Conservation (phyloP, 306 rosid genomes). For the Pyrus betulifolia region DNA sequence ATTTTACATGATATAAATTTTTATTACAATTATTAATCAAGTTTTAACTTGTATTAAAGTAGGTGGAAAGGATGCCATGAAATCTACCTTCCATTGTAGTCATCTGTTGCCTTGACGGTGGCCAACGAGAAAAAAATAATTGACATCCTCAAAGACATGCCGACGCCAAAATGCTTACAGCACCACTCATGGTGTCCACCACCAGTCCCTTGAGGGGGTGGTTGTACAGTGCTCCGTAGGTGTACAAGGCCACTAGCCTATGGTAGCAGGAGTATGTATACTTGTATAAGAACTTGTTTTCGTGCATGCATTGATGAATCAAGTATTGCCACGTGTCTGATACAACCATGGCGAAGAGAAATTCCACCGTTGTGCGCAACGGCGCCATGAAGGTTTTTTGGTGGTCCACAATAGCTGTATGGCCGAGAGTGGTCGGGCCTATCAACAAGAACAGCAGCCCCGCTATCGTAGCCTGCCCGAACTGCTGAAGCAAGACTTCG, state of each 20-base stretch:
- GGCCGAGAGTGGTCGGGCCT: background rate
- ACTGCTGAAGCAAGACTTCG: background rate
- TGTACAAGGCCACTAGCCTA: slow-evolving; percentile 34
- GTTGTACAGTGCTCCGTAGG: slow-evolving; percentile 12
- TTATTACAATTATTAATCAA: no score
- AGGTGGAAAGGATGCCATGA: slow-evolving; percentile 38
- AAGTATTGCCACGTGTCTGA: slow-evolving; percentile 89
- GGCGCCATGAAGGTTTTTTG: background rate
- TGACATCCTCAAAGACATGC: background rate
- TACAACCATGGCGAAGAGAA: slow-evolving; percentile 63
- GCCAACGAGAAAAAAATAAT: slow-evolving; percentile 67
- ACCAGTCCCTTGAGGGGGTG: background rate
- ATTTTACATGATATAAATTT: no score
- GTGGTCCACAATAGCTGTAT: background rate
- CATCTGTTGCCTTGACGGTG: slow-evolving; percentile 77
- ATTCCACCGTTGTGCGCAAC: slow-evolving; percentile 11
- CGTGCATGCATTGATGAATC: slow-evolving; percentile 87
- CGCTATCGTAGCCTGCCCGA: background rate
- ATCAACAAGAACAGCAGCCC: background rate
- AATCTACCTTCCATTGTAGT: slow-evolving; percentile 71
- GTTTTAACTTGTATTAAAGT: no score
- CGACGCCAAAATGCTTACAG: background rate
- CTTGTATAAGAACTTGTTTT: slow-evolving; percentile 77
- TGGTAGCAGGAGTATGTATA: slow-evolving; percentile 71
- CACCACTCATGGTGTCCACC: background rate